Evolutionary conservation across 2,329 filamentous ascomycete species (phyloP).

Genomic region (Fusarium fujikuroi): DNA sequence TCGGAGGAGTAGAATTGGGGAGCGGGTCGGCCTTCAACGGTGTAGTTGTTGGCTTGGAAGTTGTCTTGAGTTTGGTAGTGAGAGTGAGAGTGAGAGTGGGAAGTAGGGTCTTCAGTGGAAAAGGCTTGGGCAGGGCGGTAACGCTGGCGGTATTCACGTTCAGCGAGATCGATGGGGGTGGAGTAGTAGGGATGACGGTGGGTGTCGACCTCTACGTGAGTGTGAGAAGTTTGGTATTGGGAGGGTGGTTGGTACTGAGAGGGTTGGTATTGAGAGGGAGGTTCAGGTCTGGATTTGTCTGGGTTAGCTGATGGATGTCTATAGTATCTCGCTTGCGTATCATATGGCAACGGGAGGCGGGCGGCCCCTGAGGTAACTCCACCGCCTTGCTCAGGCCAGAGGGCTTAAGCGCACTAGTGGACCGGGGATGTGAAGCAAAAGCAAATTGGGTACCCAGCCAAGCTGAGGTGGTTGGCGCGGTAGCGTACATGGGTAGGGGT

Average conservation of each 20-base stretch:
- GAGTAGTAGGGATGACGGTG: constrained; percentile 60
- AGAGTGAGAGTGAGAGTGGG: constrained; percentile 49
- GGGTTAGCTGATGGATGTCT: constrained; percentile 47
- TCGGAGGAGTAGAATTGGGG: constrained; percentile 36
- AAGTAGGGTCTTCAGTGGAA: constrained; percentile 49
- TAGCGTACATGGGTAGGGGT: constrained; percentile 31
- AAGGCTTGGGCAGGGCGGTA: constrained; percentile 60
- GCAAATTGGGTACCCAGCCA: constrained; percentile 43
- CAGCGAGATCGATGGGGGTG: constrained; percentile 69
- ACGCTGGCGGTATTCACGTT: constrained; percentile 73
- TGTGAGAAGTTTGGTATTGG: constrained; percentile 65
- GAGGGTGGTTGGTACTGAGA: constrained; percentile 50
- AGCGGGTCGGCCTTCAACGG: constrained; percentile 37
- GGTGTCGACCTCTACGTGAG: constrained; percentile 72
- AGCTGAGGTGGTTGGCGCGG: constrained; percentile 36
- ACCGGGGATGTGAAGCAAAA: constrained; percentile 34
- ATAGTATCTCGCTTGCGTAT: constrained; percentile 47
- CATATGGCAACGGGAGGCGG: constrained; percentile 46
- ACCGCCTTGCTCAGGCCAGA: constrained; percentile 43
- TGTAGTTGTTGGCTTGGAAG: constrained; percentile 41
- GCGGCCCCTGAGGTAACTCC: constrained; percentile 41
- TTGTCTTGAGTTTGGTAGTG: constrained; percentile 44
- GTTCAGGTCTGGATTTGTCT: constrained; percentile 50
- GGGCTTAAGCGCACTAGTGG: constrained; percentile 33
- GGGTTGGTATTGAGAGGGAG: constrained; percentile 56